Percentiles rank a stretch among this genome's conserved stretches.
Conservation (phyloP, 768 basidiomycete genomes). For the Mycena sanguinolenta region DNA sequence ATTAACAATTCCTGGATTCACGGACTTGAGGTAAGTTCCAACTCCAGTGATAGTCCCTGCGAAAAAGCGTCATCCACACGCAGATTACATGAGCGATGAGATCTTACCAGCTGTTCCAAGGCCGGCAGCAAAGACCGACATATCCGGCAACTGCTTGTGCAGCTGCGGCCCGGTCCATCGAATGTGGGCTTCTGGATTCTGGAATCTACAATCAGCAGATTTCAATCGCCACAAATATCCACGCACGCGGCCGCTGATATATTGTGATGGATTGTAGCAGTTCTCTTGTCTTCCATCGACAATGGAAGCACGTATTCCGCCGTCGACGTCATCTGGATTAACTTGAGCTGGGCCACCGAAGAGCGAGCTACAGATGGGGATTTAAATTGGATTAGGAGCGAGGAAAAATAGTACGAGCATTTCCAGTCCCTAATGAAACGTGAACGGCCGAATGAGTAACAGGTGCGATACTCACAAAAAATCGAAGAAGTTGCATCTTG, state of each 20-base stretch:
- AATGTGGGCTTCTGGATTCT: slow-evolving; percentile 34
- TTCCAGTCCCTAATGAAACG: slow-evolving; percentile 6
- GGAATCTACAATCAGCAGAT: background rate
- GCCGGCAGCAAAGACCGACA: slow-evolving; percentile 28
- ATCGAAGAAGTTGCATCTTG: slow-evolving; percentile 32
- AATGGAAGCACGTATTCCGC: slow-evolving; percentile 28
- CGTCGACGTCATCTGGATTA: slow-evolving; percentile 24
- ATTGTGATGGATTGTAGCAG: slow-evolving; percentile 29
- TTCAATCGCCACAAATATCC: background rate
- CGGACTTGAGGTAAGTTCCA: slow-evolving; percentile 27
- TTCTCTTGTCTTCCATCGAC: slow-evolving; percentile 20
- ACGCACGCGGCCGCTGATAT: slow-evolving; percentile 25
- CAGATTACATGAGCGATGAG: too few species aligned
- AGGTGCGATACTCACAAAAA: slow-evolving; percentile 23
- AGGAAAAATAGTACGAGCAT: background rate
- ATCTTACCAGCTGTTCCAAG: slow-evolving; percentile 30
- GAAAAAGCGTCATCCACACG: background rate
- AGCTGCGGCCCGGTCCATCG: slow-evolving; percentile 34
- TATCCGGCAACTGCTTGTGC: slow-evolving; percentile 24
- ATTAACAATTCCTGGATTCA: slow-evolving; percentile 27
- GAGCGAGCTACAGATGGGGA: background rate
- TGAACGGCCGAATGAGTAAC: background rate
- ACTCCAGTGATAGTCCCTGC: slow-evolving; percentile 28
- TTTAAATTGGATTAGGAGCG: background rate
- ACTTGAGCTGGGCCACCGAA: slow-evolving; percentile 34